Evolutionary conservation across 169 alveolate genomes (phyloP), one percentile per base, ranked within the genome.

Genomic region (Plasmodium knowlesi): DNA sequence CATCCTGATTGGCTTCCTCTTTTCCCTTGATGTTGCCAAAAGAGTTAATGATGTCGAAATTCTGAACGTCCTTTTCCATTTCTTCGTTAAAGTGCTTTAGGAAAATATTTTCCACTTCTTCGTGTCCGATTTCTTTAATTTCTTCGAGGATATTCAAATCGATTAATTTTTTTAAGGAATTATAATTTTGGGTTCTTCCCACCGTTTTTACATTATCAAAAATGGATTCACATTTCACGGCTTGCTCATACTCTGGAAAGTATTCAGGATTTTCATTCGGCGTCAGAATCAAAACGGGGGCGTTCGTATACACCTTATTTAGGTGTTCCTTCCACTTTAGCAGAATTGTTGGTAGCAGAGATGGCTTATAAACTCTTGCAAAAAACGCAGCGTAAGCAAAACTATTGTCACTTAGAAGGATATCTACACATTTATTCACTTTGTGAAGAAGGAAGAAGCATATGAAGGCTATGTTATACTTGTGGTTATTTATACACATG

Each of bases 331-430:
- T 90, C 97, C 97, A 96, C 54, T 83, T 93, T 39, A 22, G 80
- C 57, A 95, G 78, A 25, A 95, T 94, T 1, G 25, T 73, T 14
- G 92, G 83, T n/a, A 96, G 32, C n/a, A 83, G 41, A 0, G 97
- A 91, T 10, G 97, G 97, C 57, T 89, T 96, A 78, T 82, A 96
- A 46, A 92, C 92, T 32, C 97, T 88, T 32, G 97, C 95, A 92
- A 96, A 94, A 34, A 95, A 84, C 5, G 96, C 53, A 22, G 97
- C 97, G 72, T 95, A 96, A 22, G 96, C 95, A 80, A 94, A 96
- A 30, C 94, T 92, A 67, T 92, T 92, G 53, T 80, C 78, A 3
- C 39, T 53, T 61, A 94, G 95, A 92, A 86, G 93, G 76, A 95
- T 92, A 39, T 96, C 86, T 8, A 96, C 84, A 83, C 97, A 96